These are phyloP conservation scores for Beauveria australis DNA, from an alignment of 2,329 filamentous ascomycete species.

Conservation along the genomic window DNA sequence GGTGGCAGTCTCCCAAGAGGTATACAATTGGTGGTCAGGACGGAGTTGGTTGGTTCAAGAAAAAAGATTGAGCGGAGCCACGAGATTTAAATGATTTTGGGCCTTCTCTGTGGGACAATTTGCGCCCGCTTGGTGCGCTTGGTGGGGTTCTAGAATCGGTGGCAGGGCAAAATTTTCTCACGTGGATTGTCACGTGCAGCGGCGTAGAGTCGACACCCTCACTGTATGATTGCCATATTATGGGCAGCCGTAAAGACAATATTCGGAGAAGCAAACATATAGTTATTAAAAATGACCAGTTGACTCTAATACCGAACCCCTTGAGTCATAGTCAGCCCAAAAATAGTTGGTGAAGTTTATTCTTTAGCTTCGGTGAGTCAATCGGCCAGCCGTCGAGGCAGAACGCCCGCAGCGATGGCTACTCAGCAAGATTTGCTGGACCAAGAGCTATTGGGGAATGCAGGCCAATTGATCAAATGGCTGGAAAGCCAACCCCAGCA, in stretches of 20 bases:
- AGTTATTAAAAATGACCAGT: not conserved
- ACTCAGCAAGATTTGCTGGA: conserved; percentile 6
- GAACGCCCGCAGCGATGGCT: conserved; percentile 15
- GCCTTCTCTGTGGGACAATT: conserved; percentile 18
- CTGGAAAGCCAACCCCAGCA: conserved; percentile 31
- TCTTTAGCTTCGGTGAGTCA: not conserved
- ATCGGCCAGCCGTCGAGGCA: not conserved
- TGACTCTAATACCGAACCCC: not conserved
- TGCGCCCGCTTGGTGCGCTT: conserved; percentile 17
- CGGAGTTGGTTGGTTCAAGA: conserved; percentile 20
- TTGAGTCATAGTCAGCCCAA: not conserved
- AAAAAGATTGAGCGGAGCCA: conserved; percentile 12
- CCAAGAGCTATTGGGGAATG: conserved; percentile 26
- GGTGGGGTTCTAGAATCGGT: conserved; percentile 7
- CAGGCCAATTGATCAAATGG: conserved; percentile 31
- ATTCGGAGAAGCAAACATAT: not conserved
- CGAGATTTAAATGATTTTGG: conserved; percentile 16
- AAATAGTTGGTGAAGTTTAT: not conserved
- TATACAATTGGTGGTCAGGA: conserved; percentile 63
- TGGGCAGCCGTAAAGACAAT: not conserved
- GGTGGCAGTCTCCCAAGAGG: conserved; percentile 80
- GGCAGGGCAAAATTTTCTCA: conserved; percentile 29
- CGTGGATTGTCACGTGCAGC: conserved; percentile 24
- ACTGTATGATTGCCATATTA: not conserved
- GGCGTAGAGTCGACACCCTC: not conserved